Percentiles rank a stretch among this genome's conserved stretches.
phyloP scores from a whole-genome alignment of 2,329 filamentous ascomycete species.

The Fusarium austroafricanum region DNA sequence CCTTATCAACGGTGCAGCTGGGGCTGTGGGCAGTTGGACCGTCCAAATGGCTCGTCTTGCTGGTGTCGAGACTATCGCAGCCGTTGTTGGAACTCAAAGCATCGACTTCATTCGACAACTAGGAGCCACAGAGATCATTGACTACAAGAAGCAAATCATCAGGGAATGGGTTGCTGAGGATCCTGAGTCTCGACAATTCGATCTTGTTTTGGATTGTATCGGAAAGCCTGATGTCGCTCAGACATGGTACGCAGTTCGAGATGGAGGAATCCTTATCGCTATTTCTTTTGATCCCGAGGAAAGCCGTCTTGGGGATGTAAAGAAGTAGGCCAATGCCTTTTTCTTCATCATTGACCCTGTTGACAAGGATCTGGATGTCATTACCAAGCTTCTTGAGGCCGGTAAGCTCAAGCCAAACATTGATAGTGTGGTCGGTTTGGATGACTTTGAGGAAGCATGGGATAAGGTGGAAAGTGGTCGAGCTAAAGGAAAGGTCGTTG shows the following conservation, averaged over 20 bases:
- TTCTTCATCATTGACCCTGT: slow-evolving; percentile 34
- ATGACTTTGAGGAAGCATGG: slow-evolving; percentile 26
- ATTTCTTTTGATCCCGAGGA: slow-evolving; percentile 24
- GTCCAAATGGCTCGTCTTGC: slow-evolving; percentile 27
- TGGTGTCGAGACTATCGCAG: not conserved
- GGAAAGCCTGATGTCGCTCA: slow-evolving; percentile 17
- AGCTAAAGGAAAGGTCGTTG: slow-evolving; percentile 27
- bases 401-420: slow-evolving; percentile 28
- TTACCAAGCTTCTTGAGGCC: slow-evolving; percentile 24
- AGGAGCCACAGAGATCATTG: slow-evolving; percentile 22
- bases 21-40: slow-evolving; percentile 27
- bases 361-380: slow-evolving; percentile 23
- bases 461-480: slow-evolving; percentile 31
- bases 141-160: slow-evolving; percentile 33
- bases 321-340: not conserved
- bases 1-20: slow-evolving; percentile 25
- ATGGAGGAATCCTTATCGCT: slow-evolving; percentile 21
- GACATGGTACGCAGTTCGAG: slow-evolving; percentile 27
- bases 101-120: slow-evolving; percentile 2
- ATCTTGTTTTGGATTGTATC: slow-evolving; percentile 35
- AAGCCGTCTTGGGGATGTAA: slow-evolving; percentile 18
- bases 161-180: slow-evolving; percentile 22
- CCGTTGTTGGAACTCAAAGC: slow-evolving; percentile 14
- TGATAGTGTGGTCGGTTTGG: slow-evolving; percentile 28
- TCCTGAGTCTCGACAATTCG: slow-evolving; percentile 1